Base-by-base conservation (phyloP, 2,329 filamentous ascomycete species). In the Leptographium wingfieldii region DNA sequence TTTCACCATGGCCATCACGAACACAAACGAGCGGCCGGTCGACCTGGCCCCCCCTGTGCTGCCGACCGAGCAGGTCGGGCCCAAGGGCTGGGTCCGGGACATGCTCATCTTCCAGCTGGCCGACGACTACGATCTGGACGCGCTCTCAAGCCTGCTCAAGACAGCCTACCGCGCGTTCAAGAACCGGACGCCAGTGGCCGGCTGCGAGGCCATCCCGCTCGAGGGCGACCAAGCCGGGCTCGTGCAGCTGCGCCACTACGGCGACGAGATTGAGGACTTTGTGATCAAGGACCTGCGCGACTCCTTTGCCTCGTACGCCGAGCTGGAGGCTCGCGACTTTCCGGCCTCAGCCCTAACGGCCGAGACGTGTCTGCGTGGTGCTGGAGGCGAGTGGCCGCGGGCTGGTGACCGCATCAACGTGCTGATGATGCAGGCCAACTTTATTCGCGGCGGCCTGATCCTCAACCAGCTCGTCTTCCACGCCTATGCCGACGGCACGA, bases 261-360 rank as follows among this genome's bases (percentile, higher is more conserved):
- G 38, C 2, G 58, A 59, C 58, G 52, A 59, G 53, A 59, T 59
- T 5, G 27, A 51, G 12, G 58, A 59, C 58, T 51, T 59, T 35
- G 58, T 38, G 7, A 22, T 55, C 52, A 59, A 59, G 22, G 43
- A 59, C 31, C 51, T 59, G 52, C 40, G 52, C 9, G 16, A 1
- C n/a, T 43, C 22, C 0, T 22, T 56, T 7, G 40, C 29, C 1
- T n/a, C 40, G 27, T 59, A 48, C 31, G 12, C 29, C 19, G 53
- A 55, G 29, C 58, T 59, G 3, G 52, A n/a, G 43, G n/a, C 25
- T n/a, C n/a, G 40, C 7, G 31, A 29, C 12, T 59, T 59, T 25
- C 58, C 52, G 2, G 6, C 43, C 0, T 27, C 58, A 2, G 52
- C 40, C 1, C 11, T 59, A 6, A 6, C 11, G 3, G 14, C 33